These are phyloP conservation scores for Choanephora cucurbitarum DNA, from an alignment of 371 early-diverging fungal genomes.

Conservation along the genomic window DNA sequence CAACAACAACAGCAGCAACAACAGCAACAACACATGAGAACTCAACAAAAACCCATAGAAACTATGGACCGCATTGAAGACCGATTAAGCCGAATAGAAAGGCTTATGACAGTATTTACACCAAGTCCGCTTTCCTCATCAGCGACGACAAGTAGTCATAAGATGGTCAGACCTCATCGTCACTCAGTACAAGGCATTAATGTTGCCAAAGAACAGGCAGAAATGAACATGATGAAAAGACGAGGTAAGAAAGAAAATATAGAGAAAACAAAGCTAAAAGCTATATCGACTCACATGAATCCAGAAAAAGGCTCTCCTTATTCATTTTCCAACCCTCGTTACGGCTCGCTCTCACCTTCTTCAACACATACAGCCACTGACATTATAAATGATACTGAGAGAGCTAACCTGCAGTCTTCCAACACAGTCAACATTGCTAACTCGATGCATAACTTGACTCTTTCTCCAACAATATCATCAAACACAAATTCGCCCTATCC, in stretches of 20 bases:
- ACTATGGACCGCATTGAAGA: slow-evolving; percentile 55
- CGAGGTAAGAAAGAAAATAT: slow-evolving; percentile 7
- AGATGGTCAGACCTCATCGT: slow-evolving; percentile 36
- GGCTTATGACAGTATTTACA: slow-evolving; percentile 50
- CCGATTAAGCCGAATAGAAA: slow-evolving; percentile 49
- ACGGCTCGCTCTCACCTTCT: slow-evolving; percentile 31
- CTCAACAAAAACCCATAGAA: slow-evolving; percentile 12
- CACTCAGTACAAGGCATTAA: slow-evolving; percentile 53
- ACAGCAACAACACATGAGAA: background rate
- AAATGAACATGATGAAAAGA: slow-evolving; percentile 21
- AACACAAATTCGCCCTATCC: slow-evolving; percentile 27
- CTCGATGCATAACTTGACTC: slow-evolving; percentile 45
- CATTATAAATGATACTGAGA: slow-evolving; percentile 13
- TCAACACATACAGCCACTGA: slow-evolving; percentile 8
- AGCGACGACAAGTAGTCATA: slow-evolving; percentile 9
- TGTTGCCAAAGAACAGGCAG: slow-evolving; percentile 45
- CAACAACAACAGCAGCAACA: slow-evolving; percentile 7
- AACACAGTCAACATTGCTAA: slow-evolving; percentile 28
- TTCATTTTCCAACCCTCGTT: slow-evolving; percentile 9
- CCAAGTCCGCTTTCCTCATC: slow-evolving; percentile 32
- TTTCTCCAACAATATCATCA: slow-evolving; percentile 40
- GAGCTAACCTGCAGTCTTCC: slow-evolving; percentile 23
- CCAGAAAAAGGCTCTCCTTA: slow-evolving; percentile 11
- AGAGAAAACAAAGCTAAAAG: too few species aligned
- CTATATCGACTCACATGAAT: too few species aligned